Evolutionary conservation across 2,329 filamentous ascomycete species (phyloP), one percentile per base, ranked within the genome.

Genomic region (Fusarium setosum): DNA sequence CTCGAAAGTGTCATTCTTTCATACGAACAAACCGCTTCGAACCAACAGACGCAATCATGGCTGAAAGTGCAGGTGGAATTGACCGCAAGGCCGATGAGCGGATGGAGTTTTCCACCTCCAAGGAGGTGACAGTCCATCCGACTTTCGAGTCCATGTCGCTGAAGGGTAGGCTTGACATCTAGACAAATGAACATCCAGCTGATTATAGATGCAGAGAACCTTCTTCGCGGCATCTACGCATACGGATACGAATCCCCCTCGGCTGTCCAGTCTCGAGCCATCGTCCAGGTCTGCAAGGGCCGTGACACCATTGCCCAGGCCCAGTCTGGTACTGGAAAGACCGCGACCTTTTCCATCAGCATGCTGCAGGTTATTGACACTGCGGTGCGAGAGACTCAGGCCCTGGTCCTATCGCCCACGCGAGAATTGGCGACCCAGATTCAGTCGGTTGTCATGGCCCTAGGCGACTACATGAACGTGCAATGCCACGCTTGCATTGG

Each of bases 391-490:
- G 93, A 97, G 81, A 96, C 93, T 34, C 94, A 97, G 84, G 96
- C 96, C 6, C 89, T 99, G 41, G 94, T 99, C 10, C 88, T 99
- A 9, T 97, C 96, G 5, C 96, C 96, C 3, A 98, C 95, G 18
- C 93, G 96, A 76, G 96, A 99, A 86, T 85, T 99, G 68, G 96
- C 96, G 42, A 97, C 95, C 24, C 96, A 99, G 82, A 99, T 99
- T 68, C 96, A 99, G 82, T 97, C 93, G 32, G 96, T 99, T 60
- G 92, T 99, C 72, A 97, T 98, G 90, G 96, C 96, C n/a, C 88
- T 99, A n/a, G 96, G 96, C 69, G 96, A 99, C 81, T 99, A 97
- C 85, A 98, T 99, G 96, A 97, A 97, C 76, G 93, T 99, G 4
- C 94, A 99, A 81, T 99, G 96, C 82, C 96, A 99, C 75, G 95